Percentiles rank a stretch among this genome's conserved stretches.
Conservation (phyloP, 2,329 filamentous ascomycete species). For the Pseudodiploospora longispora region DNA sequence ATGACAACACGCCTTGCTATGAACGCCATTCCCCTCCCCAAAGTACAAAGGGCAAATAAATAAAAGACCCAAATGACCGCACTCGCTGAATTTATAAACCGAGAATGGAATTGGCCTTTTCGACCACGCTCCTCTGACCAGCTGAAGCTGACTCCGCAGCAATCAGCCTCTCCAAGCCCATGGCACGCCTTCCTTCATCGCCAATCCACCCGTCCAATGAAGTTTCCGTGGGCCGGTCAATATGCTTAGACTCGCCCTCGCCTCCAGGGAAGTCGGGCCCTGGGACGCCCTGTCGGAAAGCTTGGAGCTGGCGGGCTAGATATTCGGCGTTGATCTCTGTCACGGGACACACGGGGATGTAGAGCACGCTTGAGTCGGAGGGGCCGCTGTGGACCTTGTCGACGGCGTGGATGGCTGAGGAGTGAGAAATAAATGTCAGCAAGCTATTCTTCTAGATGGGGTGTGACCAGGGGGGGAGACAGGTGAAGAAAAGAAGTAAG, state of each 20-base stretch:
- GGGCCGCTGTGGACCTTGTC: slow-evolving; percentile 68
- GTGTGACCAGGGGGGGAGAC: background rate
- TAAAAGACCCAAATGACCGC: too few relatives aligned
- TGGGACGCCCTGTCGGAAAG: slow-evolving; percentile 60
- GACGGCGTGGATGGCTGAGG: slow-evolving; percentile 63
- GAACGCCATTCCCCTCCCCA: too few relatives aligned
- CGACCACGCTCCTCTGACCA: slow-evolving; percentile 29
- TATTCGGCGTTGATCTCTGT: slow-evolving; percentile 69
- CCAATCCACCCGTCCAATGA: slow-evolving; percentile 26
- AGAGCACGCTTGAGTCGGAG: slow-evolving; percentile 73
- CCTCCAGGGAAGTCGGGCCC: slow-evolving; percentile 67
- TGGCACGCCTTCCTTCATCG: slow-evolving; percentile 29
- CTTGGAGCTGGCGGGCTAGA: slow-evolving; percentile 59
- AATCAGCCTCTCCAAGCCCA: slow-evolving; percentile 36
- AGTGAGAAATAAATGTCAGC: background rate
- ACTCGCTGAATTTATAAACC: slow-evolving; percentile 23
- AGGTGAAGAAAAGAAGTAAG: background rate
- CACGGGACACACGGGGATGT: slow-evolving; percentile 79
- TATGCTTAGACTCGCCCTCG: slow-evolving; percentile 52
- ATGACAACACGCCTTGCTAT: too few relatives aligned
- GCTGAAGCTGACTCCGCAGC: slow-evolving; percentile 16
- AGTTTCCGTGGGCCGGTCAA: slow-evolving; percentile 35
- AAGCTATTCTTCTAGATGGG: background rate
- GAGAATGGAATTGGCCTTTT: slow-evolving; percentile 35
- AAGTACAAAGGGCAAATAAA: too few relatives aligned